Evolutionary conservation across 805 yeast genomes (phyloP).

Genomic region (Yarrowia osloensis): DNA sequence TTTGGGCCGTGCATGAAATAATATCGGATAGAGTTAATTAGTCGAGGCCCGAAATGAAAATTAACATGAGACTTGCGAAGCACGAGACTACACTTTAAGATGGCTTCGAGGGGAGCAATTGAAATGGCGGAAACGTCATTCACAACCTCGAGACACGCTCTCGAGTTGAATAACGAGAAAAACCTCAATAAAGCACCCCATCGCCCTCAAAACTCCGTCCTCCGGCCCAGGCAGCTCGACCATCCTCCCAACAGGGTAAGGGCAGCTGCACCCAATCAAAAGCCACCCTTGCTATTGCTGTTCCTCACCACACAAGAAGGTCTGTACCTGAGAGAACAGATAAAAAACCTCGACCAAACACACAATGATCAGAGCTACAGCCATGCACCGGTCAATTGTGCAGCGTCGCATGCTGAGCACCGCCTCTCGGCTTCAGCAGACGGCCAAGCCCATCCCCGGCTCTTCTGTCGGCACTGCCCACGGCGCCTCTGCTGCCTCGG

Average conservation of each 20-base stretch:
- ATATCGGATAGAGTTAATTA: neutral
- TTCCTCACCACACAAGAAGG: slow-evolving; percentile 17
- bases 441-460: slow-evolving; percentile 1
- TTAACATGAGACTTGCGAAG: neutral
- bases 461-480: slow-evolving; percentile 7
- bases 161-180: neutral
- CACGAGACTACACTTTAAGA: neutral
- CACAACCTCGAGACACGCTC: neutral
- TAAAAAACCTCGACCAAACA: neutral
- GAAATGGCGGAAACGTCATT: neutral
- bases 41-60: neutral
- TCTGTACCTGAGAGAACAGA: neutral
- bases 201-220: neutral
- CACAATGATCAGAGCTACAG: slow-evolving; percentile 29
- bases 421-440: slow-evolving; percentile 2
- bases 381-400: slow-evolving; percentile 30
- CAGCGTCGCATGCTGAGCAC: slow-evolving; percentile 24
- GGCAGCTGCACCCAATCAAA: slow-evolving; percentile 20
- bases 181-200: neutral
- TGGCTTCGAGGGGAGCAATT: neutral
- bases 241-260: slow-evolving; percentile 21
- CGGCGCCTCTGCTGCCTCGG: slow-evolving; percentile 11
- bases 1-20: neutral
- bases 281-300: slow-evolving; percentile 26
- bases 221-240: neutral